Evolutionary conservation across 1,284 basidiomycete species (phyloP), one percentile per base, ranked within the genome.

Genomic region (Earliella scabrosa): DNA sequence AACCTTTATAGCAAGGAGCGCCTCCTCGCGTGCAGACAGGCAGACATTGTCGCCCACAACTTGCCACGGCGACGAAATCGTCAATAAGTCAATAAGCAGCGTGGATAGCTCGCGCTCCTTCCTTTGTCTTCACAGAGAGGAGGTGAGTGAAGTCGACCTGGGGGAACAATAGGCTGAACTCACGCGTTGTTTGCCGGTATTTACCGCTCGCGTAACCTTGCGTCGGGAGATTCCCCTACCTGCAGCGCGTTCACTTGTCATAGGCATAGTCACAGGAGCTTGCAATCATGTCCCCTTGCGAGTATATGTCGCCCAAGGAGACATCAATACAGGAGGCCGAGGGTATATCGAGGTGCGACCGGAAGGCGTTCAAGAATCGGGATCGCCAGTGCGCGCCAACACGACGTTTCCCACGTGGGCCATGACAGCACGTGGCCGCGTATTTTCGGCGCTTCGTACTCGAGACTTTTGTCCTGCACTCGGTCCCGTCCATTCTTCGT

Each of bases 1-100:
- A 23, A 45, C 45, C 63, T 70, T 73, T 75, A 74, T 72, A 73
- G 50, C 51, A 56, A 43, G 45, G 23, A 41, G 48, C 52, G 55
- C 40, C 35, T 45, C 21, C 26, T 45, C 9, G 9, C 27, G 16
- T 45, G 31, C 45, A 48, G n/a, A 35, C 50, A 51, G 34, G 29
- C 35, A n/a, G 50, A 60, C 65, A 67, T 66, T 69, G 67, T 63
- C 58, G 58, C 38, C 53, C 59, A 56, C n/a, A n/a, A n/a, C n/a
- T n/a, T n/a, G n/a, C n/a, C n/a, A n/a, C 57, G 52, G 34, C 49
- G 27, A 45, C 49, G 39, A 27, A 41, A 38, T 32, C 8, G 47
- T 52, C 50, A 52, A 49, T 50, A 41, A 35, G 31, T 50, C 43
- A 58, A 59, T 61, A 52, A 57, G 27, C 31, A 38, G 43, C 47